Evolutionary conservation across 306 rosid species (phyloP).

Genomic region (Carpinus viminea): DNA sequence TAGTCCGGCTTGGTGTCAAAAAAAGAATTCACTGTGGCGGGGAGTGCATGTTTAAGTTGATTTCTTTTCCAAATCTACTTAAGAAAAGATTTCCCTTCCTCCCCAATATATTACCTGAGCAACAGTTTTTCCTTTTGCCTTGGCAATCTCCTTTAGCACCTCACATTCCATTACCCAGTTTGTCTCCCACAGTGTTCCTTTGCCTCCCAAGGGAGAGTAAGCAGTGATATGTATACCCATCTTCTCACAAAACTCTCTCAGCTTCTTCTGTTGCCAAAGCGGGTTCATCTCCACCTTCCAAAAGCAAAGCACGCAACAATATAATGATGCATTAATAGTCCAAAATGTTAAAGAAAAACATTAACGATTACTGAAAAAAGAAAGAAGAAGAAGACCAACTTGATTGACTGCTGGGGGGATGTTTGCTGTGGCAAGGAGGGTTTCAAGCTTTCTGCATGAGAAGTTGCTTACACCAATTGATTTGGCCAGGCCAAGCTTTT

Average conservation of each 20-base stretch:
- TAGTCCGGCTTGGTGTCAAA: too few relatives aligned
- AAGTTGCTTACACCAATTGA: slow-evolving; percentile 25
- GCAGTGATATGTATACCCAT: slow-evolving; percentile 9
- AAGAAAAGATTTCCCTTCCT: not conserved
- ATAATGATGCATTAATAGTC: too few relatives aligned
- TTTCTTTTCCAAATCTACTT: too few relatives aligned
- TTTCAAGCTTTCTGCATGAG: slow-evolving; percentile 16
- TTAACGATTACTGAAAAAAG: too few relatives aligned
- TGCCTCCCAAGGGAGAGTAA: slow-evolving; percentile 13
- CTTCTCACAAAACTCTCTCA: not conserved
- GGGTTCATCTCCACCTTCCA: slow-evolving; percentile 15
- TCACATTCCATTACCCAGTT: slow-evolving; percentile 6
- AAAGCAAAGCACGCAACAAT: not conserved
- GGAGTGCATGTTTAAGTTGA: too few relatives aligned
- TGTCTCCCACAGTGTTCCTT: slow-evolving; percentile 14
- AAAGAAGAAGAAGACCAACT: not conserved
- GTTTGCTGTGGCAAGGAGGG: not conserved
- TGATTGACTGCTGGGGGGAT: slow-evolving; percentile 4
- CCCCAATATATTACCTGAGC: slow-evolving; percentile 1
- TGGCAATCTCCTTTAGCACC: slow-evolving; percentile 4
- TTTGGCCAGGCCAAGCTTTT: slow-evolving; percentile 26
- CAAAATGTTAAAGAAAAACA: not conserved
- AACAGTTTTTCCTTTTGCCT: not conserved
- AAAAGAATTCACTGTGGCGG: too few relatives aligned
- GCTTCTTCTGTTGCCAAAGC: slow-evolving; percentile 6